Conservation (phyloP, 208 protist species). For the Phytomonas sp. region DNA sequence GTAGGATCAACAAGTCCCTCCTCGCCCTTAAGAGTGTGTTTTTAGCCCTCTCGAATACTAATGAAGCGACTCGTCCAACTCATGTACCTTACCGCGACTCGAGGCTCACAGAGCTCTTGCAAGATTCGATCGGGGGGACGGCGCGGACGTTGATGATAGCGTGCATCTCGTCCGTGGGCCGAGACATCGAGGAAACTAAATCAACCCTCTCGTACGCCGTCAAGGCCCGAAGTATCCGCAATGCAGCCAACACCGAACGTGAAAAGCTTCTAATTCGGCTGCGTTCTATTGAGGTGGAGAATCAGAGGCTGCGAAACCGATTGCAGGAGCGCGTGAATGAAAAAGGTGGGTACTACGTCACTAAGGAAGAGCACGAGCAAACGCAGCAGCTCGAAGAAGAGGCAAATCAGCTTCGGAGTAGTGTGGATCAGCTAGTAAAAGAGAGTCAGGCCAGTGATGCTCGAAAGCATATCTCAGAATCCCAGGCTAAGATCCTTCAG, state of each 20-base stretch:
- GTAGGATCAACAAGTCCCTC: conserved; percentile 90
- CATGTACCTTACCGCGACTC: conserved; percentile 94
- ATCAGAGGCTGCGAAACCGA: conserved; percentile 78
- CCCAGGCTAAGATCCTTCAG: conserved; percentile 58
- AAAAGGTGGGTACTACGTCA: conserved; percentile 78
- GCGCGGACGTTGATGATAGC: conserved; percentile 92
- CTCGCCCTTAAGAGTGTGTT: conserved; percentile 93
- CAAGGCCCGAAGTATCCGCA: conserved; percentile 92
- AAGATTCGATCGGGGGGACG: conserved; percentile 92
- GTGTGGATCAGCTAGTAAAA: conserved; percentile 50
- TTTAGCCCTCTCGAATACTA: conserved; percentile 77
- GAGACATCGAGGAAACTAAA: conserved; percentile 94
- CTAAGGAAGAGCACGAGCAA: conserved; percentile 73
- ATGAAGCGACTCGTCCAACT: conserved; percentile 57
- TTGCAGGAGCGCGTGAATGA: conserved; percentile 80
- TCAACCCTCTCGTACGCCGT: conserved; percentile 95
- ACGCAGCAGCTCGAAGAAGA: conserved; percentile 52
- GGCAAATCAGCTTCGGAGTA: conserved; percentile 32
- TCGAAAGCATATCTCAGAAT: conserved; percentile 68
- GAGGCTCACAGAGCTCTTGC: conserved; percentile 91
- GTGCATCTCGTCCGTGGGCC: conserved; percentile 89
- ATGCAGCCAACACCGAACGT: conserved; percentile 77
- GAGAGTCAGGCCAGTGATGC: conserved; percentile 61
- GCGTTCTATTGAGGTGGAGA: conserved; percentile 78
- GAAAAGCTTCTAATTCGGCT: conserved; percentile 76